Evolutionary conservation across 352 stramenopile genomes (phyloP), one percentile per base, ranked within the genome.

Genomic region (Pythium inflatum): DNA sequence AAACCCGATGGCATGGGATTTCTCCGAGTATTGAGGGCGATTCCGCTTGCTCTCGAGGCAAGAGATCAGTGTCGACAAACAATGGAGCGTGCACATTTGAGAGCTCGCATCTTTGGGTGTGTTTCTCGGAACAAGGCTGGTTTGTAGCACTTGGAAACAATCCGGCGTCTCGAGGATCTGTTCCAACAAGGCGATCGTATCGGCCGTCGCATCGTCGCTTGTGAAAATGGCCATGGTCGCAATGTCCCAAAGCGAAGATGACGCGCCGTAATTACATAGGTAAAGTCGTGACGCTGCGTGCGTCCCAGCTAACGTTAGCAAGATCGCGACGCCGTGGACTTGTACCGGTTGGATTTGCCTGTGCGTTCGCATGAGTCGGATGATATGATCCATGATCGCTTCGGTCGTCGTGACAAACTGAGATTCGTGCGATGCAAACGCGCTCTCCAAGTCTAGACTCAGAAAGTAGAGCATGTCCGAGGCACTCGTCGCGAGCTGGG

Each of bases 381-480:
- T 54, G 22, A 79, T 55, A 25, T 45, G 54, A 2, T 68, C 54
- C 18, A 85, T 30, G 33, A 83, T 77, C 12, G 31, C 50, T 18
- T 72, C 51, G 18, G 78, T 59, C 3, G 46, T 57, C 9, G 49
- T 27, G 14, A 68, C 3, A 38, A 69, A 69, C 18, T 66, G 31
- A 7, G 40, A 31, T 38, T 74, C 59, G 1, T 74, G 25, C 13
- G 51, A 58, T 0, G 36, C 33, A 14, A 70, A 57, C 9, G 54
- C 62, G 24, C 50, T 73, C 33, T 87, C 79, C 0, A 89, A 59
- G 36, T 88, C 80, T 16, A 81, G 36, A 48, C 81, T 84, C 7
- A 90, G 55, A n/a, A 82, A 83, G 28, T 86, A 81, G 0, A 92
- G 55, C 16, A 91, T 46, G 48, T 90, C 86, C 6, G 86, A 67